Base-by-base conservation (phyloP, 306 rosid genomes). In the Acmispon strigosus region DNA sequence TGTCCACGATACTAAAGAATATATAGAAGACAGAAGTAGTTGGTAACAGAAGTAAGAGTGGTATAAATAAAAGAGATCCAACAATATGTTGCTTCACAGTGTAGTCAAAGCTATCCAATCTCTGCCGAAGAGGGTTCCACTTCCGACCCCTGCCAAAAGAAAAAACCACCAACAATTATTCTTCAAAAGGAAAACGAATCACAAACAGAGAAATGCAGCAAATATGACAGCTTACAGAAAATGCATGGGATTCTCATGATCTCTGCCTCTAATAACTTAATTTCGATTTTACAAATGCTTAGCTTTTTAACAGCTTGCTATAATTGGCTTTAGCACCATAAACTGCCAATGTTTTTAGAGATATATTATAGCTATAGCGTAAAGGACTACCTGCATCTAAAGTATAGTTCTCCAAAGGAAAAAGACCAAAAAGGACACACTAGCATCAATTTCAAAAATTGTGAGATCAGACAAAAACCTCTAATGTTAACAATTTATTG, bases 101-200 rank as follows among this genome's bases (percentile, higher is more conserved):
- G 88, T 94, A 94, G 79, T 90, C 92, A 77, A 90, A 90, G 78
- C 95, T 90, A 82, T 90, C 98, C 72, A 94, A 79, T 81, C 97
- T 89, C 84, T 84, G 84, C 13, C 96, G 94, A 68, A 90, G 97
- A 83, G 97, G 98, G 82, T 94, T 94, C 96, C 86, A 88, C 84
- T 94, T 94, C 64, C 80, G 95, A 62, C 97, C 97, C 85, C 98
- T 90, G 97, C 72, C 47, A 87, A 75, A 50, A 75, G 85, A 75
- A 50, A 75, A 58, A 66, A 9, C 70, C 69, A 76, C 49, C 62
- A 73, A 66, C 36, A 65, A 60, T 29, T 48, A 62, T 39, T 73
- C 45, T 73, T 72, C 58, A 22, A 54, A 62, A 48, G 54, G 62
- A 62, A 53, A 37, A 24, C 22, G 61, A 64, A 76, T n/a, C 42